Evolutionary conservation across 257 asterid species (phyloP), one percentile per base, ranked within the genome.

Genomic region (Lithospermum erythrorhizon): DNA sequence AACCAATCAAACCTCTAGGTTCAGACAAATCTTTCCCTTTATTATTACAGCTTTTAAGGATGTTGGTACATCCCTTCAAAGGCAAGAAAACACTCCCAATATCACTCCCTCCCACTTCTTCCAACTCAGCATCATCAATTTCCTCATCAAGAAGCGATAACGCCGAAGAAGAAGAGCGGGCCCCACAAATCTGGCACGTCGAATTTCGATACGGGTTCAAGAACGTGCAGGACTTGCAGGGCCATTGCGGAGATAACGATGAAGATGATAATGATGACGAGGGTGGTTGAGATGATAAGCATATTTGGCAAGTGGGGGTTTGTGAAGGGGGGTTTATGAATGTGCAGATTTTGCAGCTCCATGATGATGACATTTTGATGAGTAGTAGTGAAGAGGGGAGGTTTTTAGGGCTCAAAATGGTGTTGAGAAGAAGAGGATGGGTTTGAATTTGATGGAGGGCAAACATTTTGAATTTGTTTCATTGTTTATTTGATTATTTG

Each of bases 331-430:
- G 83, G 75, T 90, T 90, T 72, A 79, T 68, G 89, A 83, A 90
- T 15, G 98, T 90, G 89, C 98, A 90, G 49, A 53, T 71, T 66
- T 91, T 65, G 70, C 98, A 90, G 6, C 91, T 3, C 98, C 98
- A 90, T 53, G 96, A 83, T 6, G 47, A 11, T 8, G 47, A n/a
- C n/a, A n/a, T n/a, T n/a, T n/a, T n/a, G n/a, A n/a, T n/a, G 47
- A 35, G 47, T n/a, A n/a, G n/a, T n/a, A n/a, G 9, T 8, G 47
- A 13, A 11, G 49, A 41, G 2, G 49, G 45, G 14, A 35, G 45
- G 0, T 10, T 35, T 35, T 35, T 35, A 35, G 45, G 45, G 45
- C 45, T 35, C 9, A 1, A 2, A 35, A 10, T 35, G 45, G 1
- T 35, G 45, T 35, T 11, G 7, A 35, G 45, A 35, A 35, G 45